Conservation (phyloP, 163 green algal genomes). For the Scenedesmus sp. region DNA sequence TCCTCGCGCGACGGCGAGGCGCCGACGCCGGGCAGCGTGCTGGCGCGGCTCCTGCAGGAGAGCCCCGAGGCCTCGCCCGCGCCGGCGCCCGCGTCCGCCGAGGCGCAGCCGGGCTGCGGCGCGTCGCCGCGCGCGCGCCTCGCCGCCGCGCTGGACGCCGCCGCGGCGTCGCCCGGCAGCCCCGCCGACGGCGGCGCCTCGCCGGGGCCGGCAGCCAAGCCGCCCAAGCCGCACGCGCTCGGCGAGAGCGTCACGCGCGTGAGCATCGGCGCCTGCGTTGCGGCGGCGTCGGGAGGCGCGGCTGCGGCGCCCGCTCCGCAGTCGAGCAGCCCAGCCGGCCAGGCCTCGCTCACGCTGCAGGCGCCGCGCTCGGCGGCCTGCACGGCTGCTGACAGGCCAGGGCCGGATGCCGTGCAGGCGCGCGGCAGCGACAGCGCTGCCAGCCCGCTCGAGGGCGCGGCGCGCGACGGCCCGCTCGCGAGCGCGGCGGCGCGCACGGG, state of each 20-base stretch:
- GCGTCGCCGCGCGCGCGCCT: too few species aligned
- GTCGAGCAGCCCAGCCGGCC: background rate
- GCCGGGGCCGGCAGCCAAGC: background rate
- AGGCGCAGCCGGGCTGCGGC: too few species aligned
- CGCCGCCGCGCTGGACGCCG: too few species aligned
- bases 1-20: too few species aligned
- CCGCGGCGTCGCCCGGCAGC: background rate
- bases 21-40: too few species aligned
- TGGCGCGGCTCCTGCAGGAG: too few species aligned
- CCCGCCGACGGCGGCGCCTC: background rate
- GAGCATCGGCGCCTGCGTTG: slow-evolving; percentile 34
- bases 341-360: slow-evolving; percentile 1
- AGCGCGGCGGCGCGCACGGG: slow-evolving; percentile 10
- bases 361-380: background rate
- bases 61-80: too few species aligned
- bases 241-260: slow-evolving; percentile 15
- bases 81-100: too few species aligned
- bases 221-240: background rate
- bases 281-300: background rate
- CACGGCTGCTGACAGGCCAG: background rate
- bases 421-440: background rate
- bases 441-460: too few species aligned
- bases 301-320: background rate
- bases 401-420: background rate
- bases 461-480: slow-evolving; percentile 1